Evolutionary conservation across 257 asterid genomes (phyloP).

Genomic region (Nicotiana otophora): DNA sequence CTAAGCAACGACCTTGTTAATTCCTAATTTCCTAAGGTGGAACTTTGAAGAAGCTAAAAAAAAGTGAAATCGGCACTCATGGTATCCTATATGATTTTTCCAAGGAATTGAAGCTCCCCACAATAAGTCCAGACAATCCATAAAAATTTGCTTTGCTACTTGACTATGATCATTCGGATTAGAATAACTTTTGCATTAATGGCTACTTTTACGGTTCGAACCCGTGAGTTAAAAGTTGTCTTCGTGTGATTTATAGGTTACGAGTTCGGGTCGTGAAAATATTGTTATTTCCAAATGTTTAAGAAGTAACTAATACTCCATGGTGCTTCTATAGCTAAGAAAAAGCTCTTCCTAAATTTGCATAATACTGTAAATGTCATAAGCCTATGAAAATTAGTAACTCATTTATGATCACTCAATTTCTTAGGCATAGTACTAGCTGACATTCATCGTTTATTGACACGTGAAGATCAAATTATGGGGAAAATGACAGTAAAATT

Average conservation of each 20-base stretch:
- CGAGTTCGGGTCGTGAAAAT: too few species aligned
- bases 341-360: background rate
- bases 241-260: too few species aligned
- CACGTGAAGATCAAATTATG: conserved; percentile 4
- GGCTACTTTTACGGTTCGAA: too few species aligned
- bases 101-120: background rate
- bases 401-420: conserved; percentile 4
- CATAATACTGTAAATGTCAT: background rate
- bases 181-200: too few species aligned
- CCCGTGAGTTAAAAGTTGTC: too few species aligned
- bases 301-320: background rate
- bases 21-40: background rate
- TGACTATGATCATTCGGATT: background rate
- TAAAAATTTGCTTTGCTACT: background rate
- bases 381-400: background rate
- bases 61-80: background rate
- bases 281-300: background rate
- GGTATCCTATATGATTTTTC: background rate
- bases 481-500: background rate
- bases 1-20: conserved; percentile 2
- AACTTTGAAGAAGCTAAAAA: background rate
- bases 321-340: background rate
- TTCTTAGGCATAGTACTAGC: background rate
- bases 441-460: background rate
- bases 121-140: background rate